phyloP scores from a whole-genome alignment of 768 basidiomycete species.

The Termitomyces sp. region DNA sequence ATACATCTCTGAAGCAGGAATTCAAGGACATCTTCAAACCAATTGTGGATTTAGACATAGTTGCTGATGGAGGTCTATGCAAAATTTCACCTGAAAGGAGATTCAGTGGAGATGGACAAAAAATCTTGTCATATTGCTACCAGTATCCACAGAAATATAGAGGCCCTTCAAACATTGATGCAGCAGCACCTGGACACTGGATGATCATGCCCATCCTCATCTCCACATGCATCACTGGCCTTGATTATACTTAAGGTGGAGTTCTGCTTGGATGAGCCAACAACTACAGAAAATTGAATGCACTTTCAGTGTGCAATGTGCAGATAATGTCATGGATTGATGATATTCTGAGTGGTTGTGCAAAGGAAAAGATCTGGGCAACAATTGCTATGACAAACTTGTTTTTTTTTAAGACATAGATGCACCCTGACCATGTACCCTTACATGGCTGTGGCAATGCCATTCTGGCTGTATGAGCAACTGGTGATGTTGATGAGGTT shows the following conservation, averaged over 20 bases:
- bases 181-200: slow-evolving; percentile 28
- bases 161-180: slow-evolving; percentile 14
- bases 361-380: no score
- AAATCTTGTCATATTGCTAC: neutral
- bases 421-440: slow-evolving; percentile 25
- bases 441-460: slow-evolving; percentile 25
- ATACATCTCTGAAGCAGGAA: neutral
- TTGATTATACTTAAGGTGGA: no score
- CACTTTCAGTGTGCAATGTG: slow-evolving; percentile 16
- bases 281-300: slow-evolving; percentile 22
- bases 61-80: neutral
- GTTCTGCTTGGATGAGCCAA: slow-evolving; percentile 22
- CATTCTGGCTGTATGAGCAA: slow-evolving; percentile 34
- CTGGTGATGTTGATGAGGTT: slow-evolving; percentile 34
- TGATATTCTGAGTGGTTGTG: slow-evolving; percentile 27
- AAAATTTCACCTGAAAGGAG: neutral
- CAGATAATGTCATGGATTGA: slow-evolving; percentile 22
- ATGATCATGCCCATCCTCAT: slow-evolving; percentile 18
- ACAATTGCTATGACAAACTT: no score
- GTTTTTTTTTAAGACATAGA: slow-evolving; percentile 32
- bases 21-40: no score
- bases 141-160: neutral
- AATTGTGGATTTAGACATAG: neutral
- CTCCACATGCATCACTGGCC: slow-evolving; percentile 22
- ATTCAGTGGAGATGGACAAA: no score